Conservation (phyloP, 2,329 filamentous ascomycete genomes). For the Aspergillus brasiliensis region DNA sequence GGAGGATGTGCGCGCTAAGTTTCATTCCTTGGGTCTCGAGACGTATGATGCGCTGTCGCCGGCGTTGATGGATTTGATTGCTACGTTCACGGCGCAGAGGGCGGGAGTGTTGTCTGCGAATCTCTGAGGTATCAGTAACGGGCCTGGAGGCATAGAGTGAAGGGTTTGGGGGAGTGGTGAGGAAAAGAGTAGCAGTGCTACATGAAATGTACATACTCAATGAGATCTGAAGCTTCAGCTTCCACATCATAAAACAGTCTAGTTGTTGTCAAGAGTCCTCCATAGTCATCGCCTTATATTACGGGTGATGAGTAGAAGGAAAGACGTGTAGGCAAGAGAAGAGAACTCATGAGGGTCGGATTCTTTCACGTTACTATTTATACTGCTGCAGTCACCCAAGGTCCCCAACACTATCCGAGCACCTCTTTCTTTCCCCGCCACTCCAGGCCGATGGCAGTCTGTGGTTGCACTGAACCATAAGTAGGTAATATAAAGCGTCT, state of each 20-base stretch:
- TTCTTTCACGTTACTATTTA: too few species aligned
- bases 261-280: too few species aligned
- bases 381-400: neutral
- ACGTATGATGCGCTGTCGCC: slow-evolving; percentile 66
- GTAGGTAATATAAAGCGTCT: too few species aligned
- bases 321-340: too few species aligned
- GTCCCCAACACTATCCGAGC: neutral
- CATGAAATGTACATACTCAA: too few species aligned
- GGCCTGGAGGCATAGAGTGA: neutral
- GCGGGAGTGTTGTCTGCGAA: slow-evolving; percentile 33
- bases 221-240: too few species aligned
- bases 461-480: too few species aligned
- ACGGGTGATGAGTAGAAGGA: too few species aligned
- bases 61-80: slow-evolving; percentile 63
- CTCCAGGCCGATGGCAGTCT: too few species aligned
- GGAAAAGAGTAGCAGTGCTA: neutral
- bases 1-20: slow-evolving; percentile 55
- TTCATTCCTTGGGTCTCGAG: slow-evolving; percentile 59
- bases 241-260: too few species aligned
- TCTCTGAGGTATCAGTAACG: slow-evolving; percentile 18
- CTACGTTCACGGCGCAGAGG: slow-evolving; percentile 58
- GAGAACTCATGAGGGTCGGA: too few species aligned
- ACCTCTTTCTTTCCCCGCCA: neutral
- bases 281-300: too few species aligned
- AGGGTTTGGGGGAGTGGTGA: neutral